phyloP scores from a whole-genome alignment of 2,329 filamentous ascomycete genomes.

The Balansia obtecta region DNA sequence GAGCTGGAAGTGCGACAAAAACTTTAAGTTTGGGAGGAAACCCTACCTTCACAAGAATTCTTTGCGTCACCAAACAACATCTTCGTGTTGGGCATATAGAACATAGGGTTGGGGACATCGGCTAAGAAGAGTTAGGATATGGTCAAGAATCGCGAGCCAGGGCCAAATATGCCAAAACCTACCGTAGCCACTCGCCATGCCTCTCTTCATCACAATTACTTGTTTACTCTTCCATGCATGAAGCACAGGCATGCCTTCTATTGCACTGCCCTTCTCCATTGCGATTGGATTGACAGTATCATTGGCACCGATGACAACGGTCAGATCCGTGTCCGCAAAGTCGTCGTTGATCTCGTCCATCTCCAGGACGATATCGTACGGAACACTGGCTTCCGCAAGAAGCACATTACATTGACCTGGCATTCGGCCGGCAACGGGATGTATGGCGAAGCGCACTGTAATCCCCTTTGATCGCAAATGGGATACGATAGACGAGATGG shows the following conservation, averaged over 20 bases:
- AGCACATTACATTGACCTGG: constrained; percentile 88
- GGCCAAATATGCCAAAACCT: constrained; percentile 17
- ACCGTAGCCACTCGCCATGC: constrained; percentile 81
- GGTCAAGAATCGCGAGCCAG: not conserved
- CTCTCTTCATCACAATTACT: constrained; percentile 85
- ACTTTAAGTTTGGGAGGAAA: constrained; percentile 3
- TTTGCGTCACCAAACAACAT: constrained; percentile 92
- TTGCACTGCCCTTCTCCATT: constrained; percentile 68
- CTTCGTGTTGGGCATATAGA: constrained; percentile 77
- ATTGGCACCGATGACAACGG: constrained; percentile 82
- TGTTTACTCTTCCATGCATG: constrained; percentile 93
- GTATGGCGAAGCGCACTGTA: constrained; percentile 79
- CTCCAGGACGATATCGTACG: constrained; percentile 84
- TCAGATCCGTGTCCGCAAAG: constrained; percentile 73
- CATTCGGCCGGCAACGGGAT: constrained; percentile 85
- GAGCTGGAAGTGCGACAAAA: constrained; percentile 7
- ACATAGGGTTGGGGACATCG: constrained; percentile 88
- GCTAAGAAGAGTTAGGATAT: constrained; percentile 32
- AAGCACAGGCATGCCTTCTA: constrained; percentile 85
- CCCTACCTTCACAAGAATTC: constrained; percentile 65
- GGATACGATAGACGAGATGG: constrained; percentile 69
- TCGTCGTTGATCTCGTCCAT: constrained; percentile 97
- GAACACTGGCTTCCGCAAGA: constrained; percentile 75
- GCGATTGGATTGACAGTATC: constrained; percentile 89
- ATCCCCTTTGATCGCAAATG: constrained; percentile 63